Evolutionary conservation across 176 grass and related monocot species (phyloP), one percentile per base, ranked within the genome.

Genomic region (Ananas comosus): DNA sequence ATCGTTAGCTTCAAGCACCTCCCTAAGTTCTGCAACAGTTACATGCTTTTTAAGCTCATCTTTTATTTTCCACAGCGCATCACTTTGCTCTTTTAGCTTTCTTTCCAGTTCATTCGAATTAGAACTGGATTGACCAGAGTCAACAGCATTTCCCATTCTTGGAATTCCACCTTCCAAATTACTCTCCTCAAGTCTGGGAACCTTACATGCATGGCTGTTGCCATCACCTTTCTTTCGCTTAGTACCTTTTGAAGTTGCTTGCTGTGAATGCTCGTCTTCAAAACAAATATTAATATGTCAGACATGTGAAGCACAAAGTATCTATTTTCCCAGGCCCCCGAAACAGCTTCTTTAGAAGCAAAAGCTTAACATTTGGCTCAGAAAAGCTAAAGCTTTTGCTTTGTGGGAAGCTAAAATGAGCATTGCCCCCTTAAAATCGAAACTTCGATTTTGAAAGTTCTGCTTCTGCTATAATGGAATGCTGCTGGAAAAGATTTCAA

Each of bases 41-140:
- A 96, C 79, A 61, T 92, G 72, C 49, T 79, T 92, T 47, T 90
- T 96, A 65, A 96, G 86, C 65, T 92, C 85, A 81, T 96, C 93
- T 63, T 92, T 96, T 64, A 96, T 83, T 69, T 88, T 85, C 93
- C 93, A 96, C 21, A 96, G 69, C 42, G 85, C 65, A 22, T 90
- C 90, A 75, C 81, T 96, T 72, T 96, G 93, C 70, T 77, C 81
- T 74, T 87, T 91, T 70, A 96, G 80, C 68, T 83, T 85, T 65
- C 81, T 74, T 51, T 87, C 79, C 67, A 89, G 66, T 49, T 86
- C 83, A 79, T 42, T 49, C 61, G 71, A 81, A 71, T 27, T 71
- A 77, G 74, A 33, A 79, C 53, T 68, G 33, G 69, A 67, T 51
- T 67, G 50, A 78, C 61, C 33, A 82, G 83, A 19, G 53, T 51